Conservation (phyloP, 2,329 filamentous ascomycete genomes). For the Metarhizium humberi region DNA sequence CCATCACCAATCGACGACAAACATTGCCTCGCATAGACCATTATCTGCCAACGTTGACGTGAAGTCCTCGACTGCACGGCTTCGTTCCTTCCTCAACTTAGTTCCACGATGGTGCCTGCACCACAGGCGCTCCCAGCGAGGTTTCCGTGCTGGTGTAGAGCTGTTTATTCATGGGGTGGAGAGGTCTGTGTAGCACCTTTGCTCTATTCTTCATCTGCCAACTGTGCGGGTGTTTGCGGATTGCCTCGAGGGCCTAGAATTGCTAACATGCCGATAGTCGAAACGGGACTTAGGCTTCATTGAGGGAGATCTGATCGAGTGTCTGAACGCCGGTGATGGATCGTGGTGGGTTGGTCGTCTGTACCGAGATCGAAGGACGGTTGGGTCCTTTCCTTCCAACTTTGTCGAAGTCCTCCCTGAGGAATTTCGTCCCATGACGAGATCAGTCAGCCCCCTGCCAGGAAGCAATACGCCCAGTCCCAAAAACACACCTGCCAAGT, state of each 20-base stretch:
- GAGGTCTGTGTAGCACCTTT: constrained; percentile 41
- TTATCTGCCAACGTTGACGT: not conserved
- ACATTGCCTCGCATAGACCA: not conserved
- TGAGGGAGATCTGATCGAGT: constrained; percentile 96
- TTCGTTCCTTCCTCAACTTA: not conserved
- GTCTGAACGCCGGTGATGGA: constrained; percentile 92
- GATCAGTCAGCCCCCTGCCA: constrained; percentile 52
- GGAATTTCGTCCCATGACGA: constrained; percentile 66
- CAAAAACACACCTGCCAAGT: constrained; percentile 46
- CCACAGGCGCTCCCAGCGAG: constrained; percentile 58
- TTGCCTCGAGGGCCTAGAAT: not conserved
- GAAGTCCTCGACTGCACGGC: not conserved
- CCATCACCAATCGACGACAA: not conserved
- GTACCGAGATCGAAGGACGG: constrained; percentile 78
- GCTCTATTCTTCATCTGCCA: not conserved
- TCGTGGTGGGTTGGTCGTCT: constrained; percentile 97
- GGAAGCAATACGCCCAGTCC: constrained; percentile 44
- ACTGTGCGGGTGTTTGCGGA: not conserved
- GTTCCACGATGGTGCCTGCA: constrained; percentile 39
- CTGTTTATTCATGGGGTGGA: constrained; percentile 88
- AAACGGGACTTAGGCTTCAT: constrained; percentile 95
- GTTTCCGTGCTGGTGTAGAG: constrained; percentile 87
- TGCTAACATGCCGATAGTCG: constrained; percentile 38
- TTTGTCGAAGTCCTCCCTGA: constrained; percentile 88
- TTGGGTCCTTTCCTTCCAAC: constrained; percentile 93